phyloP scores from a whole-genome alignment of 2,329 filamentous ascomycete genomes.

The Pestalotiopsis sp. region DNA sequence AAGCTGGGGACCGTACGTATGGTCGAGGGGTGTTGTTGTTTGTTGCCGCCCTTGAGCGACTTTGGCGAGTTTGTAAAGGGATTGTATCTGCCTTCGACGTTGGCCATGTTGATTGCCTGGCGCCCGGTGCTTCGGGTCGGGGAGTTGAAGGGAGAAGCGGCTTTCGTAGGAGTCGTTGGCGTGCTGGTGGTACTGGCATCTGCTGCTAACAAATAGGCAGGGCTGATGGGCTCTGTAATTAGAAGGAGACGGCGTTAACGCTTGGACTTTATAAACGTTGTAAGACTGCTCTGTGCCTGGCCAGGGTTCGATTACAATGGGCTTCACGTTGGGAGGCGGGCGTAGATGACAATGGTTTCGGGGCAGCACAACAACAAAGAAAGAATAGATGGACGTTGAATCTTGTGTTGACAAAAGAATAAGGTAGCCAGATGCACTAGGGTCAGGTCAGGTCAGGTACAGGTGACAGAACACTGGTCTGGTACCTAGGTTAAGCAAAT shows the following conservation, averaged over 20 bases:
- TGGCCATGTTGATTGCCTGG: background rate
- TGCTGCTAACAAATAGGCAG: constrained; percentile 12
- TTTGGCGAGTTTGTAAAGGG: constrained; percentile 16
- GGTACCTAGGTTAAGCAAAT: background rate
- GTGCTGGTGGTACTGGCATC: constrained; percentile 5
- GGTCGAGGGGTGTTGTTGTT: constrained; percentile 40
- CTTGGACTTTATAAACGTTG: background rate
- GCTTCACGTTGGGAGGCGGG: background rate
- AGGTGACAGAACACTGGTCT: background rate
- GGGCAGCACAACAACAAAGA: background rate
- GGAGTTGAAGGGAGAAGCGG: constrained; percentile 4
- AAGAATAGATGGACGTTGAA: background rate
- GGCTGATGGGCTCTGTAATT: constrained; percentile 7
- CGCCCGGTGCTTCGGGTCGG: background rate
- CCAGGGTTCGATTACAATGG: background rate
- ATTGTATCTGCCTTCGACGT: constrained; percentile 15
- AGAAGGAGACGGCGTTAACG: constrained; percentile 2
- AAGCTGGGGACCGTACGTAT: constrained; percentile 62
- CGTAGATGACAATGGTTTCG: background rate
- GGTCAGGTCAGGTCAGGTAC: background rate
- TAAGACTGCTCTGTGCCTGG: background rate
- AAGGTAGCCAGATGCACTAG: background rate
- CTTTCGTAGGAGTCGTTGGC: background rate
- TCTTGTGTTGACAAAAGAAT: background rate
- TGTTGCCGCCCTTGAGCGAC: constrained; percentile 25